Evolutionary conservation across 2,329 filamentous ascomycete genomes (phyloP), one percentile per base, ranked within the genome.

Genomic region (Talaromyces piceae): DNA sequence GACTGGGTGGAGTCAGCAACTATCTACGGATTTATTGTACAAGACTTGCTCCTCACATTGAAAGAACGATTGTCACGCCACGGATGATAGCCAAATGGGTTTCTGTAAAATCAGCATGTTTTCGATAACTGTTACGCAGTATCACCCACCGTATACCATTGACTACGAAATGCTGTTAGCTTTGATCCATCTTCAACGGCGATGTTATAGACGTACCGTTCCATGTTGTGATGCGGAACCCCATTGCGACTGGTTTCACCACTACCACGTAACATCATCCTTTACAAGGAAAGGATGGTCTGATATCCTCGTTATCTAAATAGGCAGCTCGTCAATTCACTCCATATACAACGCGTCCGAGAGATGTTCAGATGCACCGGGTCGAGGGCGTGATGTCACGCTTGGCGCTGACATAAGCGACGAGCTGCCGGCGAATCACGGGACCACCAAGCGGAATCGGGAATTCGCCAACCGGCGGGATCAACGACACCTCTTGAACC

Each of bases 71-170:
- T 81, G 54, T 84, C 80, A 57, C 83, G 77, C 88, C 87, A 91
- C 80, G 87, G 88, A 63, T 89, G 82, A 63, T 91, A 91, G n/a
- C 80, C 79, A 60, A 91, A 91, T 2, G 87, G 87, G 60, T 91
- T 91, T 58, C 87, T 88, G 54, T n/a, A 31, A 4, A 41, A 11
- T 8, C n/a, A n/a, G 25, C 18, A 26, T 3, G 18, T 25, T 7
- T 23, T 12, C 39, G 9, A 6, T 2, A 5, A 13, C 23, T 6
- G n/a, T 37, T 18, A 18, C 9, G 28, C 9, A 37, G n/a, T 5
- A 44, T 16, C 31, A 53, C 64, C 49, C 57, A 86, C 85, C 84
- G 80, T 65, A 91, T 91, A 61, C 87, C 87, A 67, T 91, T 91
- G 41, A 90, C 86, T 90, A 56, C 16, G 28, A 54, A 51, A 58